phyloP scores from a whole-genome alignment of 805 yeast genomes.

The Teunomyces pallodes region DNA sequence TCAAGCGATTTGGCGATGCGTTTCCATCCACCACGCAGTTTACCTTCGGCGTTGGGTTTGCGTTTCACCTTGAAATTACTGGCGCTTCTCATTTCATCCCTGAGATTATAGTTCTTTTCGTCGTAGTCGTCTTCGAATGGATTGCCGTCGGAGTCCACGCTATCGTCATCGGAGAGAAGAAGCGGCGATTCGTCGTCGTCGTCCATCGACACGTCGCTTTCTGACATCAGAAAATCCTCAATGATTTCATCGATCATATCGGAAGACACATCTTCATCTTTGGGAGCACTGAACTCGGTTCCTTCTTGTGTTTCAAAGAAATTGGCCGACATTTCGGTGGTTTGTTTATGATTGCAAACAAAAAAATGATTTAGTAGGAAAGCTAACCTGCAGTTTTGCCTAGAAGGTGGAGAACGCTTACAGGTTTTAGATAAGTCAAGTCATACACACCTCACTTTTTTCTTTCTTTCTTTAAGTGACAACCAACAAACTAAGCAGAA shows the following conservation, averaged over 20 bases:
- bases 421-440: neutral
- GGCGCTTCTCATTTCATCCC: constrained; percentile 67
- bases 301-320: constrained; percentile 19
- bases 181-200: constrained; percentile 15
- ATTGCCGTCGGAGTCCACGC: constrained; percentile 25
- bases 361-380: neutral
- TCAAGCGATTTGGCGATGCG: constrained; percentile 44
- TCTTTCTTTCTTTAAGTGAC: neutral
- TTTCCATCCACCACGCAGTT: constrained; percentile 36
- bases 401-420: neutral
- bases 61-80: constrained; percentile 55
- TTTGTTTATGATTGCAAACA: neutral
- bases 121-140: constrained; percentile 33
- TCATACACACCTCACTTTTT: neutral
- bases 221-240: constrained; percentile 7
- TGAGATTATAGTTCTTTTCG: constrained; percentile 45
- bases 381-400: neutral
- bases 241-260: constrained; percentile 11
- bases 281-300: neutral
- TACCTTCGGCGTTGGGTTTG: constrained; percentile 28
- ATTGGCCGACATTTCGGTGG: constrained; percentile 17
- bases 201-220: constrained; percentile 7
- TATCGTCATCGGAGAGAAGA: constrained; percentile 12
- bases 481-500: too few species aligned
- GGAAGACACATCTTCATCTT: constrained; percentile 19